phyloP scores from a whole-genome alignment of 148 eudicot species.

The Fagopyrum homotropicum region DNA sequence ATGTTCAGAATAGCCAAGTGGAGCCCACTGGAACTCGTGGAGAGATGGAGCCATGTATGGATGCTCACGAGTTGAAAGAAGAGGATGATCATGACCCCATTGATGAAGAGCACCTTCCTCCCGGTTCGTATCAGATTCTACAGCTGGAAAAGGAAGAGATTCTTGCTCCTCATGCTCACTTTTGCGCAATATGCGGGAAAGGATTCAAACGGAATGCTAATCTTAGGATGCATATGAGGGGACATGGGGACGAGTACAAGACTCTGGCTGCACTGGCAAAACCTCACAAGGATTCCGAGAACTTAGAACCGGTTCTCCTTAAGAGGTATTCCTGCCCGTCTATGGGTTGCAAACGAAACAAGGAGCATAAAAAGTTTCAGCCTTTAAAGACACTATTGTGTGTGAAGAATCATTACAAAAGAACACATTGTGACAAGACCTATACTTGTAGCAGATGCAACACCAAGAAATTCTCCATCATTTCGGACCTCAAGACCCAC shows the following conservation, averaged over 20 bases:
- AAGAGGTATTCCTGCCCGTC: constrained; percentile 92
- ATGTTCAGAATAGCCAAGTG: constrained; percentile 35
- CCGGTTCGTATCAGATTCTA: constrained; percentile 80
- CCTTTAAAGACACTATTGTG: constrained; percentile 85
- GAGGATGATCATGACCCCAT: constrained; percentile 62
- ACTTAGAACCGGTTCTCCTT: constrained; percentile 53
- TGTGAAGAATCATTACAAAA: constrained; percentile 89
- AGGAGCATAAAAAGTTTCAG: constrained; percentile 88
- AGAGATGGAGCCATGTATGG: constrained; percentile 24
- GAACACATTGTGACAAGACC: constrained; percentile 94
- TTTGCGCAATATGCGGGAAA: constrained; percentile 87
- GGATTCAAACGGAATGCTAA: constrained; percentile 97
- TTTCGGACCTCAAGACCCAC: constrained; percentile 94
- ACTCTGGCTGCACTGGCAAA: constrained; percentile 88
- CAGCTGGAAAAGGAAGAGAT: constrained; percentile 94
- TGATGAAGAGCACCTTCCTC: constrained; percentile 88
- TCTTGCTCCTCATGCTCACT: constrained; percentile 95
- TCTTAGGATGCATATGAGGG: constrained; percentile 95
- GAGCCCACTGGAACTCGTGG: constrained; percentile 28
- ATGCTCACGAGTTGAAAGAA: constrained; percentile 52
- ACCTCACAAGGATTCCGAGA: constrained; percentile 55
- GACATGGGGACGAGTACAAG: constrained; percentile 92
- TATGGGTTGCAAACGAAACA: constrained; percentile 85
- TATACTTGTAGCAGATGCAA: constrained; percentile 89
- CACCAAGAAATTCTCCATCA: constrained; percentile 79